Conservation (phyloP, 108 stramenopile species). For the Skeletonema menzelii region DNA sequence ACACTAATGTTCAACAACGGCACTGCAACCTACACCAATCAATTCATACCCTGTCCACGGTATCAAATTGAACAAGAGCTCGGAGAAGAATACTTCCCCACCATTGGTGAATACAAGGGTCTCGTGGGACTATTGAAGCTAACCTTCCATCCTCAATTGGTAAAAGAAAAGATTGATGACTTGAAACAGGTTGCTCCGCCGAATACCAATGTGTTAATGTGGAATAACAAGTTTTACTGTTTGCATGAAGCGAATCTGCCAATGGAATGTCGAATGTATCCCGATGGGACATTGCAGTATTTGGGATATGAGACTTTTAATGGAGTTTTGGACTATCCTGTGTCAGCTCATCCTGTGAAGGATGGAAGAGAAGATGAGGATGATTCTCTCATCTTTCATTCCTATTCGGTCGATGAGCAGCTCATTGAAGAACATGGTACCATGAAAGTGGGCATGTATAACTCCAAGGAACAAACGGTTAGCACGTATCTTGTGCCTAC, state of each 20-base stretch:
- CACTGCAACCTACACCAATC: constrained; percentile 46
- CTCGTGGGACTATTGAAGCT: constrained; percentile 45
- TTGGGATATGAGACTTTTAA: constrained; percentile 40
- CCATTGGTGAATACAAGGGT: constrained; percentile 41
- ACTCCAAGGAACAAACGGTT: constrained; percentile 16
- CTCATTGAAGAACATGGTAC: constrained; percentile 41
- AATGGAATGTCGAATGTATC: constrained; percentile 40
- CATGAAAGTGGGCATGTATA: constrained; percentile 40
- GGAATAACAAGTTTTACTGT: constrained; percentile 46
- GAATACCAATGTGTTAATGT: constrained; percentile 44
- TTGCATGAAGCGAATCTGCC: constrained; percentile 46
- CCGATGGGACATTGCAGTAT: constrained; percentile 41
- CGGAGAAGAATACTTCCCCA: constrained; percentile 44
- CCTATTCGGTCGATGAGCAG: constrained; percentile 38
- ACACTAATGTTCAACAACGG: constrained; percentile 41
- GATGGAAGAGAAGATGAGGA: constrained; percentile 30
- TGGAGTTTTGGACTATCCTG: constrained; percentile 45
- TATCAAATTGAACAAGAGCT: constrained; percentile 46
- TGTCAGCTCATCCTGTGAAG: constrained; percentile 41
- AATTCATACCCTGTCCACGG: constrained; percentile 46
- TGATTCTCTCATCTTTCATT: constrained; percentile 53
- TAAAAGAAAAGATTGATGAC: constrained; percentile 39
- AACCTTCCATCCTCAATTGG: constrained; percentile 18
- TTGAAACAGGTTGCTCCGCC: constrained; percentile 31
- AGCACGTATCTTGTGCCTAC: constrained; percentile 41